Base-by-base conservation (phyloP, 495 filamentous ascomycete species). In the Penicillium ochrochloron region DNA sequence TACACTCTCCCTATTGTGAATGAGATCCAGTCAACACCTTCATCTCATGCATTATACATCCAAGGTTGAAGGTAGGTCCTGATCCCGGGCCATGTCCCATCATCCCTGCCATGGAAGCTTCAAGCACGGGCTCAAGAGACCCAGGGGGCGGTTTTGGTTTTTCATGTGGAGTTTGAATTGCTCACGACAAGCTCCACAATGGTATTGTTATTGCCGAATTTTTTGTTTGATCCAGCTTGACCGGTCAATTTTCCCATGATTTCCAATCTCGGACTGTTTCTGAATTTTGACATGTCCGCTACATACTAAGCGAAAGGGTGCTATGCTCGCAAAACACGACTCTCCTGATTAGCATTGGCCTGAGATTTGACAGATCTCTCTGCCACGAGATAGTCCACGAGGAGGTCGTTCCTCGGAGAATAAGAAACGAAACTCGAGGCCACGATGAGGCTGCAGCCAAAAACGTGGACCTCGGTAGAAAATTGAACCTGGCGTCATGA, bases 121-220 rank as follows among this genome's bases (percentile, higher is more conserved):
- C 25, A 27, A 27, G 17, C 11, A 27, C 41, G 37, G 56, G 3
- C 23, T 58, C 17, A 8, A 31, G 12, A 21, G 44, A 25, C 21
- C 9, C 19, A 48, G 44, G n/a, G 44, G 44, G 21, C 44, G 44
- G 8, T 48, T 48, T 48, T 48, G 44, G 44, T 48, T 52, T 52
- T 52, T n/a, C 27, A 10, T 52, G 48, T 52, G 48, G 48, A 52
- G 48, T n/a, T 50, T 52, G 29, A 25, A 52, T 25, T 52, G 48
- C 48, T 25, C 48, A 31, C 29, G 48, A 52, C 25, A 52, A 31
- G 14, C 48, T 52, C 48, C 48, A 52, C 48, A 11, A 31, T 31
- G 44, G 44, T 48, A 48, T 44, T 44, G 19, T 44, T 44, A 50
- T 31, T 52, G 48, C 48, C 48, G 48, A 52, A 52, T 25, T n/a